phyloP scores from a whole-genome alignment of 2,329 filamentous ascomycete species.

The Chrysosphaeria jannelii region DNA sequence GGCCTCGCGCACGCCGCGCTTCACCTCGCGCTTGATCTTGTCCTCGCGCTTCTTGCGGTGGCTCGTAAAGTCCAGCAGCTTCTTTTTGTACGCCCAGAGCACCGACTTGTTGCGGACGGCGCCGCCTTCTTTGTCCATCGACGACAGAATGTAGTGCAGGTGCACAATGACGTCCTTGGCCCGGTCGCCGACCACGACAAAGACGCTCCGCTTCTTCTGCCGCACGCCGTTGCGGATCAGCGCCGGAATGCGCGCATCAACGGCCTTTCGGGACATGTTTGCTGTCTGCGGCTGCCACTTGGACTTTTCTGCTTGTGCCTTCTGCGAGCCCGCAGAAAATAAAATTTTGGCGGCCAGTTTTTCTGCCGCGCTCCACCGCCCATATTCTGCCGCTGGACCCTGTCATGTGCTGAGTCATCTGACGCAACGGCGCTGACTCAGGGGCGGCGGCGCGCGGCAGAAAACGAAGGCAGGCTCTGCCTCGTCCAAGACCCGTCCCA shows the following conservation, averaged over 20 bases:
- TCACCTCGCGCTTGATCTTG: constrained; percentile 97
- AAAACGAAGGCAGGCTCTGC: too few species aligned
- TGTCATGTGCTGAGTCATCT: too few species aligned
- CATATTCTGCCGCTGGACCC: too few species aligned
- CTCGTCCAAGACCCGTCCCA: too few species aligned
- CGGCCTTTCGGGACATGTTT: constrained; percentile 28
- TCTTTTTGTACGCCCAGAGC: constrained; percentile 92
- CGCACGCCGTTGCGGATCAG: constrained; percentile 75
- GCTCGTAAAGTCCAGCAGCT: constrained; percentile 78
- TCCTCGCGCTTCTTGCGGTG: constrained; percentile 94
- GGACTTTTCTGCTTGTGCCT: too few species aligned
- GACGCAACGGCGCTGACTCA: too few species aligned
- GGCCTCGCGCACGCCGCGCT: constrained; percentile 70
- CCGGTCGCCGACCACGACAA: constrained; percentile 80
- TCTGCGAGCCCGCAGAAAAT: too few species aligned
- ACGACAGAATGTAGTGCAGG: constrained; percentile 72
- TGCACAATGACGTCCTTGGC: constrained; percentile 94
- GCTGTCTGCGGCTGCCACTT: too few species aligned
- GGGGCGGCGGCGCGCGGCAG: too few species aligned
- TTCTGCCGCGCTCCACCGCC: constrained; percentile 6
- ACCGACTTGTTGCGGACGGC: constrained; percentile 88
- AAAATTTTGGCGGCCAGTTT: constrained; percentile 5
- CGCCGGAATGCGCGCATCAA: constrained; percentile 66
- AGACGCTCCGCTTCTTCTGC: constrained; percentile 95
- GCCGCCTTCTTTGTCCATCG: constrained; percentile 14